Base-by-base conservation (phyloP, 306 rosid genomes). In the Sphenostylis stenocarpa region DNA sequence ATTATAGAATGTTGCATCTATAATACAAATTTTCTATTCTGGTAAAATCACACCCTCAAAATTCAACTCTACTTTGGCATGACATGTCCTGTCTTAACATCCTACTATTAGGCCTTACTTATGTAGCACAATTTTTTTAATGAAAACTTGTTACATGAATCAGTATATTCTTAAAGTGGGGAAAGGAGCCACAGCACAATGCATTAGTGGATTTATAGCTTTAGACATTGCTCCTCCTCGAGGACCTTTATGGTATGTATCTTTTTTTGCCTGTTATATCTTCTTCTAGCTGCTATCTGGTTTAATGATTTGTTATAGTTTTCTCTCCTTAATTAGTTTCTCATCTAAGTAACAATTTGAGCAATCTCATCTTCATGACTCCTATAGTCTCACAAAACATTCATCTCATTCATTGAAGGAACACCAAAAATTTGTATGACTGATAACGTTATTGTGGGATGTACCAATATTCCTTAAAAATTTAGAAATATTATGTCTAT, bases 161-260 rank as follows among this genome's bases (percentile, higher is more conserved):
- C 89, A 90, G 93, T 92, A 92, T 73, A 64, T 88, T 61, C 90
- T 92, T 29, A 81, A 88, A 82, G 87, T 90, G 64, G 93, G 89
- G 4, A 68, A 86, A 81, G 96, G 90, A 64, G 23, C 80, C 64
- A 77, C 79, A 73, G 83, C 91, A 48, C 91, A 88, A 79, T 91
- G 95, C 85, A 80, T 91, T 11, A 91, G 96, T 41, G 96, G 97
- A 57, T 92, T 92, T 83, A 82, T 75, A 23, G 76, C 85, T 53
- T n/a, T 90, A 77, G 97, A 92, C 45, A 45, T 88, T 70, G 78
- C 89, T 81, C 91, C 93, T 77, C 93, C 96, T 83, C 88, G 86
- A 21, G 91, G 93, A 83, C 91, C 97, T 73, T 84, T 91, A 76
- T 91, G 97, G 95, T 90, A 82, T 0, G 15, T 60, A 24, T 36